Base-by-base conservation (phyloP, 371 early-diverging fungal genomes). In the Mucor irregularis region DNA sequence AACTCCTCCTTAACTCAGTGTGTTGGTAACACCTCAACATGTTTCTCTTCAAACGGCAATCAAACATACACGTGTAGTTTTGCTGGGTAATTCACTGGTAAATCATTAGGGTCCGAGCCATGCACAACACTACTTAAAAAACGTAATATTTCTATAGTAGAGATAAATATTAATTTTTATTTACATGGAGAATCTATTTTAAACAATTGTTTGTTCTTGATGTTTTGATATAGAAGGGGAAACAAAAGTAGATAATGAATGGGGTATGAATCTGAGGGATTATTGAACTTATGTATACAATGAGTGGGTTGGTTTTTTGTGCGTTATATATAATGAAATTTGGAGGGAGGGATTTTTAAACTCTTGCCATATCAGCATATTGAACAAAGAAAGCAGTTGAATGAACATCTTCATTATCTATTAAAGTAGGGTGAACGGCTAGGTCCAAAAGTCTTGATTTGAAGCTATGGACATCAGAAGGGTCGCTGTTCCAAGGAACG, bases 401-500 rank as follows among this genome's bases (percentile, higher is more conserved):
- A 44, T 67, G 67, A 24, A 38, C 16, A 22, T 48, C 49, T 29
- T 50, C 51, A 33, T 61, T 57, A 34, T 46, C 33, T n/a, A 43
- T 38, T 19, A 61, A 49, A 17, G 42, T 21, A 30, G 61, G 61
- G 22, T 55, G 59, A 17, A 56, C 49, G 1, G 67, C 67, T 25
- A 62, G 38, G 11, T 55, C 45, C n/a, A 67, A 34, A 25, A 67
- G 33, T 45, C 44, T 67, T 7, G 67, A 62, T 34, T 57, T 62
- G 11, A 66, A 67, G n/a, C 30, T 39, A 16, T 67, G 62, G 9
- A 54, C 31, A 11, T 50, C 48, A 14, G 25, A 39, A 13, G 53
- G 30, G 7, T 66, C 54, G 16, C 54, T 51, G 21, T 61, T 56
- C 76, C 76, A 75, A 10, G 76, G 70, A 2, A 65, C 29, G 5